Base-by-base conservation (phyloP, 2,329 filamentous ascomycete species). In the Cladosporium sp. region DNA sequence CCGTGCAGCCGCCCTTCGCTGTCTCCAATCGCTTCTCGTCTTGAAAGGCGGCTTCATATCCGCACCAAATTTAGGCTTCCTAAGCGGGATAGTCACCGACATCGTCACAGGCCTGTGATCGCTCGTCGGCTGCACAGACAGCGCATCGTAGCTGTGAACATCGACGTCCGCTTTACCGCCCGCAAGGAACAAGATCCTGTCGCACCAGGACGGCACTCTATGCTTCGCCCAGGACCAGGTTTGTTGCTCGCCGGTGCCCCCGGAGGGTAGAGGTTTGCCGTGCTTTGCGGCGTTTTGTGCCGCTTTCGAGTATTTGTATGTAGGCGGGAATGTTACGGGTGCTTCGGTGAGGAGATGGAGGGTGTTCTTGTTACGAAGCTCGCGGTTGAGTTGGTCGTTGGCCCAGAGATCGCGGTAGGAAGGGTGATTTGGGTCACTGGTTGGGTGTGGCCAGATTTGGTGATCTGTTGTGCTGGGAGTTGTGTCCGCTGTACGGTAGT, bases 141-240 rank as follows among this genome's bases (percentile, higher is more conserved):
- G 82, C 18, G 91, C 87, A 18, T 88, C 84, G 77, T 98, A 98
- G 28, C 78, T 81, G 32, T 85, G 79, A 3, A 87, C 78, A n/a
- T 92, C 83, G 3, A 87, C 78, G 18, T 92, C 83, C 85, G 79
- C 71, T 11, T 75, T 70, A 14, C 70, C 66, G 18, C 24, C 12
- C 11, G 36, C 34, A 15, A 94, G 82, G 77, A 88, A 98, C 24
- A 98, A 81, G 24, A 98, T 89, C 3, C 95, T 88, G 78, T 98
- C 95, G 73, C 93, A 97, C 95, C 94, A 98, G 74, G 90, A 89
- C 1, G 95, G 93, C 85, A 92, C 96, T 55, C 95, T 88, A 76
- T 96, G 91, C 66, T 83, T 82, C 8, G 93, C 91, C 86, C 93
- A 97, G 36, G 82, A 24, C 21, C 47, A 69, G 57, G 21, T 24